A percentile compares a stretch with the other conserved stretches of the same genome.
These are phyloP conservation scores for Chenopodium berlandieri DNA, from an alignment of 148 eudicot species.

Conservation along the genomic window DNA sequence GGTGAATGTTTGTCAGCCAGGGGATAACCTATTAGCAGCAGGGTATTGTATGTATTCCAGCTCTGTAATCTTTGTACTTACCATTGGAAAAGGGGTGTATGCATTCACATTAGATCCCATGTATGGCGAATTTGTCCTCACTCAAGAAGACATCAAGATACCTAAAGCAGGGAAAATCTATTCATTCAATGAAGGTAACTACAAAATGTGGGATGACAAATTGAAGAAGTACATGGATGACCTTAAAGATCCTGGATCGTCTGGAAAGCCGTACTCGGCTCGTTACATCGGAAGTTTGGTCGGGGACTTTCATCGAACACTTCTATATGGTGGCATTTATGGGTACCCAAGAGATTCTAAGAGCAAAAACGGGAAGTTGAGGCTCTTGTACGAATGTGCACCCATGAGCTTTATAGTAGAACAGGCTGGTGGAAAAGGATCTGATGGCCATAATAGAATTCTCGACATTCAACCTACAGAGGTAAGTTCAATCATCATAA, in stretches of 20 bases:
- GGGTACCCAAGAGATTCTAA: constrained; percentile 88
- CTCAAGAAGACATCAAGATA: constrained; percentile 74
- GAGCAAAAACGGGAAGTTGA: constrained; percentile 90
- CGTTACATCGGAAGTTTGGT: constrained; percentile 91
- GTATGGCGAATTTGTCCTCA: constrained; percentile 92
- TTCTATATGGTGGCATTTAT: constrained; percentile 87
- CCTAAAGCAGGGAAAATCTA: constrained; percentile 89
- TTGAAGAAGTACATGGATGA: constrained; percentile 83
- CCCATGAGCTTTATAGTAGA: constrained; percentile 96
- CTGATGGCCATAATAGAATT: constrained; percentile 74
- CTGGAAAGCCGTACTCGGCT: constrained; percentile 85
- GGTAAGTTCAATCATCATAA: constrained; percentile 31
- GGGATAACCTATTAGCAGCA: constrained; percentile 86
- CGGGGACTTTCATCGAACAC: constrained; percentile 89
- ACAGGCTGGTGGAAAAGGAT: constrained; percentile 98
- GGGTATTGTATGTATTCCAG: constrained; percentile 99
- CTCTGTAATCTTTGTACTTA: constrained; percentile 83
- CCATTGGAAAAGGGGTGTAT: constrained; percentile 81
- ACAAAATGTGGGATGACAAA: constrained; percentile 94
- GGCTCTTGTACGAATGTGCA: constrained; percentile 93
- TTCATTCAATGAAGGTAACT: constrained; percentile 92
- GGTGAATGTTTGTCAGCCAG: constrained; percentile 93
- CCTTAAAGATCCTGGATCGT: constrained; percentile 88
- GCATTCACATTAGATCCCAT: constrained; percentile 90
- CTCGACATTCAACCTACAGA: constrained; percentile 87